A percentile compares a stretch with the other conserved stretches of the same genome.
phyloP scores from a whole-genome alignment of 305 asterid species.

The Galium porrigens region DNA sequence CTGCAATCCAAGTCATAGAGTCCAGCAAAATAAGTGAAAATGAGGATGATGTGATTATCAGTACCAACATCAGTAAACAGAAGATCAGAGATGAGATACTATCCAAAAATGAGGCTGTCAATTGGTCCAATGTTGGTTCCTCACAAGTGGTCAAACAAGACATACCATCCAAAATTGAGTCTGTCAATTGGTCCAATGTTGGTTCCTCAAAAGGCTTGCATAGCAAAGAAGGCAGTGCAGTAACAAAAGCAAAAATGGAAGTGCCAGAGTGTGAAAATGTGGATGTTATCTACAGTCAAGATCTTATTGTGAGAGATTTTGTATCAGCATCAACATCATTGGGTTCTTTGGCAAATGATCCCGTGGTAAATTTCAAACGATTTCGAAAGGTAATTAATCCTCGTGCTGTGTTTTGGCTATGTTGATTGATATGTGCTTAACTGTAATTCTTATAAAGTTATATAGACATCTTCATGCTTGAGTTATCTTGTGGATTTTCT shows the following conservation, averaged over 20 bases:
- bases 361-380: slow-evolving; percentile 50
- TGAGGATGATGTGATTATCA: slow-evolving; percentile 18
- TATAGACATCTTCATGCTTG: not conserved
- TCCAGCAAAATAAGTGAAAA: slow-evolving; percentile 27
- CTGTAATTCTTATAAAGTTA: not conserved
- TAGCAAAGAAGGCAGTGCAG: slow-evolving; percentile 23
- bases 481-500: not conserved
- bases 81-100: slow-evolving; percentile 20
- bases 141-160: slow-evolving; percentile 23
- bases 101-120: slow-evolving; percentile 17
- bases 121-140: slow-evolving; percentile 20
- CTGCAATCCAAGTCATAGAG: slow-evolving; percentile 22
- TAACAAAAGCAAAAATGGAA: slow-evolving; percentile 27
- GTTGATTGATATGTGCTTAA: not conserved
- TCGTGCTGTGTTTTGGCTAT: not conserved
- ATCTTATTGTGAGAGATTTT: slow-evolving; percentile 51
- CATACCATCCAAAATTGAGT: slow-evolving; percentile 13
- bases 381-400: slow-evolving; percentile 62
- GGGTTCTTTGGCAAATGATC: slow-evolving; percentile 24
- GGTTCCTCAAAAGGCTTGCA: slow-evolving; percentile 23
- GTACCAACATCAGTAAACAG: slow-evolving; percentile 19
- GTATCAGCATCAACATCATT: slow-evolving; percentile 23
- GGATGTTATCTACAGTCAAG: slow-evolving; percentile 68
- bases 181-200: slow-evolving; percentile 22
- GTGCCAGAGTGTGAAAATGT: slow-evolving; percentile 38